Percentiles rank a stretch among this genome's conserved stretches.
phyloP scores from a whole-genome alignment of 1,284 basidiomycete genomes.

The Mycosarcoma maydis region DNA sequence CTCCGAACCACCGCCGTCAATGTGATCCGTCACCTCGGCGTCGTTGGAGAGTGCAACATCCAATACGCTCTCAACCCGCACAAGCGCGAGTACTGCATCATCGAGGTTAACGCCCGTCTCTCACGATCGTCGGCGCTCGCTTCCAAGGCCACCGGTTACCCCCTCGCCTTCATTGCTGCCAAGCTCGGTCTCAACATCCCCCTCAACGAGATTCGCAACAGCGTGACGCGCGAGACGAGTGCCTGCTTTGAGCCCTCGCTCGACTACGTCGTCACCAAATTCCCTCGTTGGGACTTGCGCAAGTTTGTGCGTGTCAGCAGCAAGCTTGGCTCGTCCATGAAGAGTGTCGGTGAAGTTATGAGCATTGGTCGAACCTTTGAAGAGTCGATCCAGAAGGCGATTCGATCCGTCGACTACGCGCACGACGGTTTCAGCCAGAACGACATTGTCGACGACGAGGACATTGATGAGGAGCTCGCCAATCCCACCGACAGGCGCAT shows the following conservation, averaged over 20 bases:
- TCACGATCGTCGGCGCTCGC: conserved; percentile 97
- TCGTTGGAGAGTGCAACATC: conserved; percentile 98
- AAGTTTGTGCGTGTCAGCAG: conserved; percentile 78
- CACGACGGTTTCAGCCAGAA: conserved; percentile 93
- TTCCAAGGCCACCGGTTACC: conserved; percentile 98
- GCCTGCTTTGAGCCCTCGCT: conserved; percentile 98
- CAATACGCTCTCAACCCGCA: conserved; percentile 96
- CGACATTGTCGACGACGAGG: conserved; percentile 75
- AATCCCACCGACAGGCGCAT: conserved; percentile 92
- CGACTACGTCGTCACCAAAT: conserved; percentile 98
- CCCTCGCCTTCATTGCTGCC: conserved; percentile 96
- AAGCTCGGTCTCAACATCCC: conserved; percentile 97
- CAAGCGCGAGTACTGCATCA: conserved; percentile 97
- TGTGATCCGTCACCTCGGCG: conserved; percentile 95
- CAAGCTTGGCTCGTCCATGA: conserved; percentile 72
- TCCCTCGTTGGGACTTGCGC: conserved; percentile 97
- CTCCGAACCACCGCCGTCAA: conserved; percentile 96
- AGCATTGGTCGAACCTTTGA: conserved; percentile 97
- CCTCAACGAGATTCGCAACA: conserved; percentile 96
- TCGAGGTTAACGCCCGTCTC: conserved; percentile 99
- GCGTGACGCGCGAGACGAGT: conserved; percentile 92
- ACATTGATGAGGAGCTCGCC: conserved; percentile 83
- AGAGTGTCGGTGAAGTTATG: conserved; percentile 99
- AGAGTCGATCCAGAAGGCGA: conserved; percentile 97
- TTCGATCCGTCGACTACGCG: conserved; percentile 92